phyloP scores from a whole-genome alignment of 495 filamentous ascomycete genomes.

The Xylaria cubensis region DNA sequence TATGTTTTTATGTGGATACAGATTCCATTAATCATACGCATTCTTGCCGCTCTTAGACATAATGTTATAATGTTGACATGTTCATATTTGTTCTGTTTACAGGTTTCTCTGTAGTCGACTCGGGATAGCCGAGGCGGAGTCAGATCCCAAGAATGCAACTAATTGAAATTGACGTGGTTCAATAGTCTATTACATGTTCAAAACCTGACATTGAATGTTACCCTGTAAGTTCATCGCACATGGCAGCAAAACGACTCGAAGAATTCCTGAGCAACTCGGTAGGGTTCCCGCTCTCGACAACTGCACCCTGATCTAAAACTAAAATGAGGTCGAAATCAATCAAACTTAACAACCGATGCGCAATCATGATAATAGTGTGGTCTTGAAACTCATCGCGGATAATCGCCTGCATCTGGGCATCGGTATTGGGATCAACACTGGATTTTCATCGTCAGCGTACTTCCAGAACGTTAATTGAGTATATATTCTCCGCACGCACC shows the following conservation, averaged over 20 bases:
- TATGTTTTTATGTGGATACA: too few relatives aligned
- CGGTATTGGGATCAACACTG: slow-evolving; percentile 60
- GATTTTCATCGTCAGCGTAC: not conserved
- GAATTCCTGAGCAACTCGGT: not conserved
- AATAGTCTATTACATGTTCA: not conserved
- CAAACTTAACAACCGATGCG: slow-evolving; percentile 64
- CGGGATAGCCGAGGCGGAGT: too few relatives aligned
- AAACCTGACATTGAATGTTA: not conserved
- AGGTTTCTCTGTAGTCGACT: too few relatives aligned
- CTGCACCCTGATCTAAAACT: slow-evolving; percentile 22
- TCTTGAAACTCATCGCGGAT: slow-evolving; percentile 61
- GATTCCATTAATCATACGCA: too few relatives aligned
- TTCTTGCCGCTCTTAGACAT: too few relatives aligned
- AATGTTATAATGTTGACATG: too few relatives aligned
- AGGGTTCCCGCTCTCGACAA: slow-evolving; percentile 15
- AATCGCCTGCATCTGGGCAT: slow-evolving; percentile 63
- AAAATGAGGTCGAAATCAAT: slow-evolving; percentile 47
- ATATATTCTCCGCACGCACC: slow-evolving; percentile 5
- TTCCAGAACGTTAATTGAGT: not conserved
- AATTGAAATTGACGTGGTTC: not conserved
- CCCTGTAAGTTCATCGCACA: slow-evolving; percentile 3
- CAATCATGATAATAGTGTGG: slow-evolving; percentile 63
- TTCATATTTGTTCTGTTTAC: too few relatives aligned
- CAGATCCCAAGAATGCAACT: too few relatives aligned
- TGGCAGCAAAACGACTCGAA: slow-evolving; percentile 8